Evolutionary conservation across 2,329 filamentous ascomycete genomes (phyloP).

Genomic region (Sodiomyces alkalinus): DNA sequence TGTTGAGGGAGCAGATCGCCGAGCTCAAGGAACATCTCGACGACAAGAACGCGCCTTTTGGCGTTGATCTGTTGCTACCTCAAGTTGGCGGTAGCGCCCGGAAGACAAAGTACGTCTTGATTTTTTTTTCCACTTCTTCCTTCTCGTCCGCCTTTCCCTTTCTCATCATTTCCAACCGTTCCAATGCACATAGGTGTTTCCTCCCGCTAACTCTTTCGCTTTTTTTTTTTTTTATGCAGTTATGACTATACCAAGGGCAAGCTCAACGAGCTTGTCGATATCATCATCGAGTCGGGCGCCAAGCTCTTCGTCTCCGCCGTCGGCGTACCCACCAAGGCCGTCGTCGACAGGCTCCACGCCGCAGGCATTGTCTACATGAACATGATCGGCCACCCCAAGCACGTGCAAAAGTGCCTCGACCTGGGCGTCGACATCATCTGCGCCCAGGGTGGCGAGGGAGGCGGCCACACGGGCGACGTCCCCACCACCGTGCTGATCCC

Average conservation of each 20-base stretch:
- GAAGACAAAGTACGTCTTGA: slow-evolving; percentile 62
- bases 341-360: slow-evolving; percentile 83
- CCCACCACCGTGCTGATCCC: slow-evolving; percentile 89
- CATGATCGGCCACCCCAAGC: slow-evolving; percentile 99
- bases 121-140: background rate
- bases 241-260: slow-evolving; percentile 99
- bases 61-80: slow-evolving; percentile 82
- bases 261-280: slow-evolving; percentile 75
- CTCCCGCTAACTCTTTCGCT: no score
- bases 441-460: slow-evolving; percentile 94
- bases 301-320: slow-evolving; percentile 95
- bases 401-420: slow-evolving; percentile 90
- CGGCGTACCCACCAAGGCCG: slow-evolving; percentile 74
- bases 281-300: slow-evolving; percentile 83
- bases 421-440: slow-evolving; percentile 93
- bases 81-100: slow-evolving; percentile 89
- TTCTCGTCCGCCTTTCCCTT: no score
- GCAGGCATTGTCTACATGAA: slow-evolving; percentile 94
- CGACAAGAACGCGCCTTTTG: slow-evolving; percentile 91
- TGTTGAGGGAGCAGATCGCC: slow-evolving; percentile 87
- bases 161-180: no score
- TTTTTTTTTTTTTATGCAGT: slow-evolving; percentile 31
- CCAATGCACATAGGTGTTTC: no score
- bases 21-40: slow-evolving; percentile 80
- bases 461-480: slow-evolving; percentile 89